Percentiles rank a stretch among this genome's conserved stretches.
phyloP scores from a whole-genome alignment of 73 alveolate genomes.

The Urostyla sp. region DNA sequence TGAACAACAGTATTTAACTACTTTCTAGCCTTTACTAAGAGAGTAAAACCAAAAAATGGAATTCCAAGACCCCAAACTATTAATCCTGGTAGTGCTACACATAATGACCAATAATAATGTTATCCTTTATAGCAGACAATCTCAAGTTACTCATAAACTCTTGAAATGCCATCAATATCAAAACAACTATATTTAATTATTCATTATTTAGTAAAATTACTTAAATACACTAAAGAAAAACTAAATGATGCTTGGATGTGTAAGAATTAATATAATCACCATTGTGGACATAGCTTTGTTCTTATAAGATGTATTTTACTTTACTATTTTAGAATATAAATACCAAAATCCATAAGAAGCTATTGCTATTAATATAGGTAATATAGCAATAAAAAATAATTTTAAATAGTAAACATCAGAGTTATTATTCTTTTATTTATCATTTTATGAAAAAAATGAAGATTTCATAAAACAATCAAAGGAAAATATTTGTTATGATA shows the following conservation, averaged over 20 bases:
- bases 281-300: conserved; percentile 46
- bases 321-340: too few species aligned
- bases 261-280: conserved; percentile 51
- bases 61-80: conserved; percentile 67
- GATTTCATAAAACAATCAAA: conserved; percentile 69
- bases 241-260: conserved; percentile 61
- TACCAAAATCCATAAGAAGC: too few species aligned
- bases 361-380: too few species aligned
- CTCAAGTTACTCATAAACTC: conserved; percentile 57
- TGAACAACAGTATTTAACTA: background rate
- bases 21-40: conserved; percentile 11
- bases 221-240: conserved; percentile 61
- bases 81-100: conserved; percentile 54
- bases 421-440: too few species aligned
- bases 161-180: conserved; percentile 55
- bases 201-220: background rate
- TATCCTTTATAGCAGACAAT: conserved; percentile 59
- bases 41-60: conserved; percentile 38
- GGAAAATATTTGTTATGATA: conserved; percentile 52
- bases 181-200: conserved; percentile 29
- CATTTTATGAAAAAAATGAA: too few species aligned
- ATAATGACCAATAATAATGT: conserved; percentile 45
- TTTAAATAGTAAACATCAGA: too few species aligned
- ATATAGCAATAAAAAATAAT: too few species aligned
- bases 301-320: too few species aligned